Percentiles rank a stretch among this genome's conserved stretches.
phyloP scores from a whole-genome alignment of 2,329 filamentous ascomycete genomes.

The Calonectria pseudoturangicola region DNA sequence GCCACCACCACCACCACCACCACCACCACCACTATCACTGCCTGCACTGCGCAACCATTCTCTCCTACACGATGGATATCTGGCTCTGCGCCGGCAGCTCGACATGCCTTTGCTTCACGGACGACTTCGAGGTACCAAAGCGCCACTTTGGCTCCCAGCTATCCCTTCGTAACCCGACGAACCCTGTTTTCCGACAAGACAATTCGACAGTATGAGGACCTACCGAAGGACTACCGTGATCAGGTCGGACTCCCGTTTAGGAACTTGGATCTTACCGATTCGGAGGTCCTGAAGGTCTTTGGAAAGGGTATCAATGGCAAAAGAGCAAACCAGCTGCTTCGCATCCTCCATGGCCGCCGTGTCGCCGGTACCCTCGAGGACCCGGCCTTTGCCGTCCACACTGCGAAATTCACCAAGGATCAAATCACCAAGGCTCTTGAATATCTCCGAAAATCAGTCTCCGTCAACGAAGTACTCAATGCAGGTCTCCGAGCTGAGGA shows the following conservation, averaged over 20 bases:
- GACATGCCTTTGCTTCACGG: conserved; percentile 31
- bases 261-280: conserved; percentile 67
- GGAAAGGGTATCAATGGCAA: conserved; percentile 66
- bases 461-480: conserved; percentile 77
- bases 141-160: conserved; percentile 38
- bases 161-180: conserved; percentile 52
- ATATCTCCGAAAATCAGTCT: conserved; percentile 73
- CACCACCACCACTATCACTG: background rate
- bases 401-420: conserved; percentile 63
- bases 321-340: conserved; percentile 72
- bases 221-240: conserved; percentile 76
- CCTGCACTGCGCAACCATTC: conserved; percentile 47
- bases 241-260: conserved; percentile 73
- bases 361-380: conserved; percentile 79
- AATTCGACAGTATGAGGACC: conserved; percentile 73
- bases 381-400: conserved; percentile 70
- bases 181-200: conserved; percentile 61
- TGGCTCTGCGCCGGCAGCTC: conserved; percentile 34
- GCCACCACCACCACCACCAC: background rate
- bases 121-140: conserved; percentile 39
- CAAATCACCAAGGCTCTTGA: conserved; percentile 69
- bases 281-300: conserved; percentile 70
- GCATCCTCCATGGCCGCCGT: conserved; percentile 77
- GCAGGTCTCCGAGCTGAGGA: conserved; percentile 78
- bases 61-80: conserved; percentile 52